Percentiles rank a stretch among this genome's conserved stretches.
Conservation (phyloP, 2,329 filamentous ascomycete species). For the Dichotomopilus funicola region DNA sequence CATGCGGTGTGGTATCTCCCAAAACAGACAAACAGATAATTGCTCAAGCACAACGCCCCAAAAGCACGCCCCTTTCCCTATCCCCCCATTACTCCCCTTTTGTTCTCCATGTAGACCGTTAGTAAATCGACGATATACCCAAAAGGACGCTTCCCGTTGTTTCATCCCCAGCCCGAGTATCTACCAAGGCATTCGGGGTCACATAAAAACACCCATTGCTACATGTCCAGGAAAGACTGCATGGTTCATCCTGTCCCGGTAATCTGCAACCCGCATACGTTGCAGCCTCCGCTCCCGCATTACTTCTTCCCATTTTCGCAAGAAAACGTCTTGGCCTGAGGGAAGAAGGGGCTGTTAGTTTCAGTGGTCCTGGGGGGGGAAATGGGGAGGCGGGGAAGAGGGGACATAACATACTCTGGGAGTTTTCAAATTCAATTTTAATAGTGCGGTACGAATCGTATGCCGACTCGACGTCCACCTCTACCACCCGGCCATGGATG, state of each 20-base stretch:
- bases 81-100: too few relatives aligned
- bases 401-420: constrained; percentile 21
- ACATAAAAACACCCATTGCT: constrained; percentile 20
- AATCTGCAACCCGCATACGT: constrained; percentile 19
- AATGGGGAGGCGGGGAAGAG: neutral
- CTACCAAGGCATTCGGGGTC: neutral
- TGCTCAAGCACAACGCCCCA: too few relatives aligned
- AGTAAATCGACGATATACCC: too few relatives aligned
- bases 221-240: constrained; percentile 23
- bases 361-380: too few relatives aligned
- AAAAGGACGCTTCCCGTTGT: too few relatives aligned
- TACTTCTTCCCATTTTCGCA: constrained; percentile 28
- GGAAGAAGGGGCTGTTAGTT: too few relatives aligned
- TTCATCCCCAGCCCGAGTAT: too few relatives aligned
- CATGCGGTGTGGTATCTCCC: too few relatives aligned
- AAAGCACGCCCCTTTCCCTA: too few relatives aligned
- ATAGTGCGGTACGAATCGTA: constrained; percentile 28
- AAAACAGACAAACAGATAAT: too few relatives aligned
- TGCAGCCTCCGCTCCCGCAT: constrained; percentile 24
- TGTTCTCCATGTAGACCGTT: too few relatives aligned
- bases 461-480: constrained; percentile 22
- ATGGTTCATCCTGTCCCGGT: constrained; percentile 26
- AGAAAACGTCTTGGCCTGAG: constrained; percentile 26
- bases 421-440: constrained; percentile 29
- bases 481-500: constrained; percentile 22